A percentile compares a stretch with the other conserved stretches of the same genome.
Evolutionary conservation across 2,329 filamentous ascomycete genomes (phyloP).

Genomic region (Paraconiothyrium sp.): DNA sequence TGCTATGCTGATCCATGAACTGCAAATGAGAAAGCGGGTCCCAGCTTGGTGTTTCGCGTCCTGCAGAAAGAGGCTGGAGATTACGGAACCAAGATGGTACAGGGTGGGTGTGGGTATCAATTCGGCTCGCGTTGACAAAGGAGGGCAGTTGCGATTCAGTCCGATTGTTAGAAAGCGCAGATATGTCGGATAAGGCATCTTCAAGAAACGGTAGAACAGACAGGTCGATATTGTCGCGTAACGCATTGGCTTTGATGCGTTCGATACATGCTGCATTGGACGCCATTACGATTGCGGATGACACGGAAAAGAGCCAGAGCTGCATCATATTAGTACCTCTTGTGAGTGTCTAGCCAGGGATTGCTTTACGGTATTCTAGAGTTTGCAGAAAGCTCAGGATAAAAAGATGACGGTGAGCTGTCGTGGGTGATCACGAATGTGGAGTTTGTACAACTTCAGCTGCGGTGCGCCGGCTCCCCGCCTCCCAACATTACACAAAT

Average conservation of each 20-base stretch:
- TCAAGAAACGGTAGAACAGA: slow-evolving; percentile 40
- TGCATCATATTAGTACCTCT: background rate
- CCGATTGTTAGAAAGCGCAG: slow-evolving; percentile 26
- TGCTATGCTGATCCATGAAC: slow-evolving; percentile 44
- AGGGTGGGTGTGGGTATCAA: slow-evolving; percentile 51
- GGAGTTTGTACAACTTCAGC: background rate
- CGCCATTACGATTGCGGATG: slow-evolving; percentile 1
- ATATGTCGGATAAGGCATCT: slow-evolving; percentile 41
- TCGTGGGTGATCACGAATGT: background rate
- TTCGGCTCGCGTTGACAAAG: slow-evolving; percentile 33
- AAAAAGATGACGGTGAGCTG: background rate
- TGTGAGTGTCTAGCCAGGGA: background rate
- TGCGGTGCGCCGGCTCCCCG: slow-evolving; percentile 11
- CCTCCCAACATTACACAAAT: slow-evolving; percentile 2
- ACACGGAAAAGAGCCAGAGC: background rate
- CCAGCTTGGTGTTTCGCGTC: slow-evolving; percentile 46
- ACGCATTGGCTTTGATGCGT: slow-evolving; percentile 29
- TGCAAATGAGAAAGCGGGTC: slow-evolving; percentile 35
- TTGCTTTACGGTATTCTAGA: background rate
- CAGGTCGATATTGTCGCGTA: slow-evolving; percentile 39
- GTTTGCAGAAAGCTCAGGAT: background rate
- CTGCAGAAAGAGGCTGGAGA: slow-evolving; percentile 45
- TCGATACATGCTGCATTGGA: slow-evolving; percentile 5
- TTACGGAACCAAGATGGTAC: slow-evolving; percentile 47
- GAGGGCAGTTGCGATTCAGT: slow-evolving; percentile 13